These are phyloP conservation scores for Phytopythium litorale DNA, from an alignment of 352 stramenopile species.

Conservation along the genomic window DNA sequence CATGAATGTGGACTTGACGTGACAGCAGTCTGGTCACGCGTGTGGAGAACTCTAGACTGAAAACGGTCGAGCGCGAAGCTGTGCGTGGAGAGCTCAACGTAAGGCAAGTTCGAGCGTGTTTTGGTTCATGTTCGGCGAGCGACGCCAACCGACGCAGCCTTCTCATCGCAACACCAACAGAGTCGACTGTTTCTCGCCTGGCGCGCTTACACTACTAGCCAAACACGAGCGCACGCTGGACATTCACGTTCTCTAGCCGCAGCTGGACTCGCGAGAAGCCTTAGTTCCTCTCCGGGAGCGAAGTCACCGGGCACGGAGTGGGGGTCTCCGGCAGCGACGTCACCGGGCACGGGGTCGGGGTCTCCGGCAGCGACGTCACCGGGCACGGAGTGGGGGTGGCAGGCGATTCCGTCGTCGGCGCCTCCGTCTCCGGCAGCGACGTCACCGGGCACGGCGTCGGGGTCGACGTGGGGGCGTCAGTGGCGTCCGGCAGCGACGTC, in stretches of 20 bases:
- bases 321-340: background rate
- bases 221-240: background rate
- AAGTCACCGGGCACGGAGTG: background rate
- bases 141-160: background rate
- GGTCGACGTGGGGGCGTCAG: background rate
- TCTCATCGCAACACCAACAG: background rate
- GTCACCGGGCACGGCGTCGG: background rate
- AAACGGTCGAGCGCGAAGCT: no score
- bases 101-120: background rate
- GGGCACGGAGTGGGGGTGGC: constrained; percentile 4
- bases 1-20: no score
- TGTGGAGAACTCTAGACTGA: no score
- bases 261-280: background rate
- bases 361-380: constrained; percentile 10
- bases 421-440: background rate
- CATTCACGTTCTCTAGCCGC: background rate
- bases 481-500: constrained; percentile 9
- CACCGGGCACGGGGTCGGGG: background rate
- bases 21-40: no score
- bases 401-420: background rate
- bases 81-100: no score
- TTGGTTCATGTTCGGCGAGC: background rate
- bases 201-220: background rate
- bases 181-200: background rate
- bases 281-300: background rate